Evolutionary conservation across 805 yeast species (phyloP).

Genomic region (Saturnispora sanitii): DNA sequence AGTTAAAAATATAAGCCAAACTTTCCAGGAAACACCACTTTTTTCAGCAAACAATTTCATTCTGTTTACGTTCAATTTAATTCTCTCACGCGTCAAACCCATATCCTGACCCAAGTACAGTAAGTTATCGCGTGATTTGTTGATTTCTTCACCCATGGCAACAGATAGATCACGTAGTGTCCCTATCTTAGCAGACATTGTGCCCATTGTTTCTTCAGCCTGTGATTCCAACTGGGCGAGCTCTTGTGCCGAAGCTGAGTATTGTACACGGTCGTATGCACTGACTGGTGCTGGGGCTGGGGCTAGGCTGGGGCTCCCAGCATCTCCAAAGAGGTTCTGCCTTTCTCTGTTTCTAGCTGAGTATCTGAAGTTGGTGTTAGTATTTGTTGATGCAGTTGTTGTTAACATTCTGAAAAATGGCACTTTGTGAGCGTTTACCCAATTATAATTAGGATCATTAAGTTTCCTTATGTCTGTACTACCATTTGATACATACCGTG

Average conservation of each 20-base stretch:
- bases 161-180: slow-evolving; percentile 46
- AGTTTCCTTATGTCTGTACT: no score
- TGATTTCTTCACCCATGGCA: slow-evolving; percentile 58
- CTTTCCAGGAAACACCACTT: slow-evolving; percentile 53
- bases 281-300: slow-evolving; percentile 24
- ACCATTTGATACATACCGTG: slow-evolving; percentile 14
- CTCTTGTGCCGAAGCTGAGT: slow-evolving; percentile 37
- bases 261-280: slow-evolving; percentile 31
- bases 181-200: slow-evolving; percentile 44
- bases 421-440: no score
- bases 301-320: slow-evolving; percentile 7
- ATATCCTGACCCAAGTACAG: slow-evolving; percentile 23
- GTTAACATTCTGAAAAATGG: no score
- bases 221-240: slow-evolving; percentile 58
- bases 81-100: slow-evolving; percentile 28
- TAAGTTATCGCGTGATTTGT: slow-evolving; percentile 23
- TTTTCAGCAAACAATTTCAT: slow-evolving; percentile 57
- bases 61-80: slow-evolving; percentile 43
- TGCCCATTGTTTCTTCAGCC: slow-evolving; percentile 46
- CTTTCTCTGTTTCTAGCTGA: slow-evolving; percentile 8
- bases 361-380: slow-evolving; percentile 1
- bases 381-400: no score
- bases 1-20: slow-evolving; percentile 44
- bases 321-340: slow-evolving; percentile 8
- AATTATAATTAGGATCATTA: no score